Base-by-base conservation (phyloP, 2,329 filamentous ascomycete species). In the Aspergillus japonicus region DNA sequence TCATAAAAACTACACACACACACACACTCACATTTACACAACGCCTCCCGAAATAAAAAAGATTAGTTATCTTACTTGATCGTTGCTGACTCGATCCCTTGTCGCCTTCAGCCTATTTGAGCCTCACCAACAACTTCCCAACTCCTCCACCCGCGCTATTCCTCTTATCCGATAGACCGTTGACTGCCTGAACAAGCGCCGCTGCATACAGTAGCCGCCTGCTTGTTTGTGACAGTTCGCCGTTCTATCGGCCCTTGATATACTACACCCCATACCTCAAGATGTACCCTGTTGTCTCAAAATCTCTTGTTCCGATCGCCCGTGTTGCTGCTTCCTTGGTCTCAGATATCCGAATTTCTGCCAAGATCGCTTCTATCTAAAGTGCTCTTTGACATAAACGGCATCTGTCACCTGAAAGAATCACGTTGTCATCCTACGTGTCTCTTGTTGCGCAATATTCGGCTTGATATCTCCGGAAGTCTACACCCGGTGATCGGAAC, bases 241-340 rank as follows among this genome's bases (percentile, higher is more conserved):
- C 69, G 66, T 65, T 66, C 64, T 64, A 62, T 64, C 68, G 67
- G 70, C 69, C 63, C 63, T 66, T 64, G 66, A 62, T 65, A 65
- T 65, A 68, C 60, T 58, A 50, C 59, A 58, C 56, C 60, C 47
- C 58, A 60, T 59, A 54, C 62, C 65, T 68, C 74, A 77, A 76
- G 70, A 77, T 77, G 75, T 77, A 76, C 72, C 64, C 60, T 76
- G 69, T 70, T 75, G 71, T 58, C 59, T 68, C 62, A 52, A 63
- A 62, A 60, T 67, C 68, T 63, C 62, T 64, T 64, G 68, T 69
- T 69, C 74, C 74, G 74, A 74, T 77, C 74, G 66, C 70, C 72
- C 63, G 66, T 70, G 68, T 71, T 73, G 70, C 69, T 66, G 64
- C 68, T 61, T 68, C 63, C 67, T 62, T 52, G 58, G 62, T 68